These are phyloP conservation scores for Wickerhamomyces rabaulensis DNA, from an alignment of 805 yeast species.

Conservation along the genomic window DNA sequence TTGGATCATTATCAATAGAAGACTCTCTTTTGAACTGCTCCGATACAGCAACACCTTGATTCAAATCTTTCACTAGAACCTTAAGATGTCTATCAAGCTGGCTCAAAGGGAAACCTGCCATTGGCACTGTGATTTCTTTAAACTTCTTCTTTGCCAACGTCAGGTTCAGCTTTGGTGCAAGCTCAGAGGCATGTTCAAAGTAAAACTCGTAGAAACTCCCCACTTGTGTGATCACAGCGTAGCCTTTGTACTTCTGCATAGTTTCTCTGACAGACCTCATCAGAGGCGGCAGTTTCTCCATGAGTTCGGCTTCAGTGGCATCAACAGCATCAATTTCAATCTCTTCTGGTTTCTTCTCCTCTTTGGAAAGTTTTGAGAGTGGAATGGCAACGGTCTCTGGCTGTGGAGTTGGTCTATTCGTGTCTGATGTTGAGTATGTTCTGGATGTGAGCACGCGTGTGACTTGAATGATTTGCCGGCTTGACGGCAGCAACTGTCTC, in stretches of 20 bases:
- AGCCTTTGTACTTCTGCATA: conserved; percentile 42
- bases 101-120: conserved; percentile 87
- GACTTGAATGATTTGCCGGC: neutral
- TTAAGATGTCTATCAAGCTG: conserved; percentile 71
- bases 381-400: neutral
- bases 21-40: conserved; percentile 48
- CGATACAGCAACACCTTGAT: conserved; percentile 74
- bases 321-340: neutral
- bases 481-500: neutral
- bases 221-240: conserved; percentile 71
- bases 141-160: conserved; percentile 58
- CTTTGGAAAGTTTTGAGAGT: neutral
- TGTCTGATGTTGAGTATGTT: neutral
- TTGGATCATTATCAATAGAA: conserved; percentile 27
- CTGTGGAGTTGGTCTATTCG: neutral
- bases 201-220: conserved; percentile 87
- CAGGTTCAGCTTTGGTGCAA: conserved; percentile 66
- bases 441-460: neutral
- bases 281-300: conserved; percentile 28
- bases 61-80: conserved; percentile 63
- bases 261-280: conserved; percentile 30
- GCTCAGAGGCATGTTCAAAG: conserved; percentile 78
- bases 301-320: neutral
- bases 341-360: neutral
- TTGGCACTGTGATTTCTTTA: conserved; percentile 46